Evolutionary conservation across 495 filamentous ascomycete genomes (phyloP), one percentile per base, ranked within the genome.

Genomic region (Hypoxylon perforatum): DNA sequence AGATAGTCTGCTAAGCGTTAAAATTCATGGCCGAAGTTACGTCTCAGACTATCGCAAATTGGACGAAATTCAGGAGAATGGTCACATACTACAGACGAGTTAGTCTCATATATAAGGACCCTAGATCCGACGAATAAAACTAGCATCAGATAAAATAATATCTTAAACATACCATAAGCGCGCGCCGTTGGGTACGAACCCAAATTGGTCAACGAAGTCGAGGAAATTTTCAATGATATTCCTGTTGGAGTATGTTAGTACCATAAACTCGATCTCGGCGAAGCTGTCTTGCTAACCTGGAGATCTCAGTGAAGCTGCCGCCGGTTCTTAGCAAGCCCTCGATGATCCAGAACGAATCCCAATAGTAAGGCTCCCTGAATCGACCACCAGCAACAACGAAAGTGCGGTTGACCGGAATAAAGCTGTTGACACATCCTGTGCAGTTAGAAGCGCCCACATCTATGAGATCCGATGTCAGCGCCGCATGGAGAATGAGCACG

Each of bases 221-320:
- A 83, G 68, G 56, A 83, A 84, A 61, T 84, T 84, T 67, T 83
- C 80, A 28, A 84, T 81, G 39, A 78, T 84, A 70, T 84, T 81
- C 50, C 72, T 75, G n/a, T 35, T 0, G 11, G 1, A 23, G 2
- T 2, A 19, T 15, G 21, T 70, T 41, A 63, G 57, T 35, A 12
- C 4, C 8, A 35, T 8, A 19, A 4, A 21, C 15, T 39, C n/a
- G 25, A 3, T 15, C 35, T 8, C n/a, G 12, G 30, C 14, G 7
- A 45, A 11, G 5, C n/a, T 19, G 28, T 15, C 36, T 9, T 5
- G 28, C 59, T 36, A 50, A 74, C 72, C 73, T 76, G 15, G 81
- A 78, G 51, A 84, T 82, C 42, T 80, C 49, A 28, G 71, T 76
- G 57, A 82, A 84, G 38, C 77, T 70, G 23, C 81, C 81, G 15